Conservation (phyloP, 1,284 basidiomycete genomes). For the Cryptococcus hybrid region DNA sequence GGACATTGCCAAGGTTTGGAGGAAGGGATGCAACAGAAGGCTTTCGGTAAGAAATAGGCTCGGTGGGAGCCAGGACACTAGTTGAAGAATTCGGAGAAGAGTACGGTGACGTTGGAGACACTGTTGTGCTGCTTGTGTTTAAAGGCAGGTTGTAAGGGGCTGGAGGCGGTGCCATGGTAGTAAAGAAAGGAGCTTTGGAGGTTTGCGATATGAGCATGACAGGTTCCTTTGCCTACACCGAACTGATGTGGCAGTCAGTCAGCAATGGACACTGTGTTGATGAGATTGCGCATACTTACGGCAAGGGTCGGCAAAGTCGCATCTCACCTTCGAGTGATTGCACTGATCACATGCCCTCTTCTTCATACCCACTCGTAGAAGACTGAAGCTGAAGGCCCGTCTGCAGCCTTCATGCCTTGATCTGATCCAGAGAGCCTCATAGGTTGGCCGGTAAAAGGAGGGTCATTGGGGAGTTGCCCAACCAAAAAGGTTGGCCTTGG, state of each 20-base stretch:
- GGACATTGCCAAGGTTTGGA: slow-evolving; percentile 2
- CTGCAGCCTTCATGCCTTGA: slow-evolving; percentile 12
- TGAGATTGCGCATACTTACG: slow-evolving; percentile 45
- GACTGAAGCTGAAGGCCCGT: slow-evolving; percentile 1
- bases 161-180: background rate
- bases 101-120: too few species aligned
- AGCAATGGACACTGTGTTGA: background rate
- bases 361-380: slow-evolving; percentile 41
- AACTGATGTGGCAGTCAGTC: slow-evolving; percentile 52
- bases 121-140: too few species aligned
- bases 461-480: background rate
- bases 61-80: slow-evolving; percentile 2
- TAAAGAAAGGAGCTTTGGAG: slow-evolving; percentile 43
- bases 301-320: slow-evolving; percentile 77
- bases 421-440: slow-evolving; percentile 26
- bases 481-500: too few species aligned
- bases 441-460: slow-evolving; percentile 19
- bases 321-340: slow-evolving; percentile 72
- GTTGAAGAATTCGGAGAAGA: slow-evolving; percentile 2
- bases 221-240: slow-evolving; percentile 73
- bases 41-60: slow-evolving; percentile 1
- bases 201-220: slow-evolving; percentile 79
- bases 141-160: background rate
- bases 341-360: slow-evolving; percentile 71
- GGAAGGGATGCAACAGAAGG: slow-evolving; percentile 13